Conservation (phyloP, 495 filamentous ascomycete genomes). For the Neurospora cerealis region DNA sequence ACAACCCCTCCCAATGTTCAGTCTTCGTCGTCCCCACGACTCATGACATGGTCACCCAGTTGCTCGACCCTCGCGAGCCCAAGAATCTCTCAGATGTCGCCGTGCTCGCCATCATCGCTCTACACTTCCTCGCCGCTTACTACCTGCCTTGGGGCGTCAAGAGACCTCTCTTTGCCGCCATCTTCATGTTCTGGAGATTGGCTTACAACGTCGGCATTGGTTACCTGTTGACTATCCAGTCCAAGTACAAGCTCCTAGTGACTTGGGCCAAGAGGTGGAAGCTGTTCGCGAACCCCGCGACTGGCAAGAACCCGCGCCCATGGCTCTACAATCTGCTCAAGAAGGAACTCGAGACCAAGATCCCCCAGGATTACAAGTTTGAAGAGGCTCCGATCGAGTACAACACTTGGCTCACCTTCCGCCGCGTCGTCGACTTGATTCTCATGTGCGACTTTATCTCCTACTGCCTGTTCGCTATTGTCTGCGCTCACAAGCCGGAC, state of each 20-base stretch:
- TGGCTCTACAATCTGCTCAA: conserved; percentile 74
- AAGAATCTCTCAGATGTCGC: conserved; percentile 83
- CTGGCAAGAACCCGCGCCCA: conserved; percentile 71
- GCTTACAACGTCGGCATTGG: conserved; percentile 93
- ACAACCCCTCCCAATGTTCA: conserved; percentile 22
- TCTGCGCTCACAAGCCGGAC: conserved; percentile 65
- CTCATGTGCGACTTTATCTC: conserved; percentile 98
- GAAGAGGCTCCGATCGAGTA: conserved; percentile 91
- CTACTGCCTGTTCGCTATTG: conserved; percentile 90
- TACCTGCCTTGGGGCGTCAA: conserved; percentile 55
- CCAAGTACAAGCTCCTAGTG: conserved; percentile 74
- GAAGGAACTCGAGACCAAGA: conserved; percentile 84
- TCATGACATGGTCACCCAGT: conserved; percentile 97
- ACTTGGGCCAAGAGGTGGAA: conserved; percentile 77
- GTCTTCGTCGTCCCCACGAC: conserved; percentile 94
- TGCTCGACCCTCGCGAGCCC: conserved; percentile 87
- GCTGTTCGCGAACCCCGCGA: conserved; percentile 76
- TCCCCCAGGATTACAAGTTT: conserved; percentile 87
- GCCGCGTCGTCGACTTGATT: conserved; percentile 88
- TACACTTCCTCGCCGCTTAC: conserved; percentile 63
- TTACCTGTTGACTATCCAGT: conserved; percentile 79
- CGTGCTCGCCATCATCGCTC: conserved; percentile 70
- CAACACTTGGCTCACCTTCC: conserved; percentile 96
- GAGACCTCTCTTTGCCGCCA: conserved; percentile 62
- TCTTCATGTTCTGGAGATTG: conserved; percentile 87